Conservation (phyloP, 78 protist species). For the Creolimax fragrantissima region DNA sequence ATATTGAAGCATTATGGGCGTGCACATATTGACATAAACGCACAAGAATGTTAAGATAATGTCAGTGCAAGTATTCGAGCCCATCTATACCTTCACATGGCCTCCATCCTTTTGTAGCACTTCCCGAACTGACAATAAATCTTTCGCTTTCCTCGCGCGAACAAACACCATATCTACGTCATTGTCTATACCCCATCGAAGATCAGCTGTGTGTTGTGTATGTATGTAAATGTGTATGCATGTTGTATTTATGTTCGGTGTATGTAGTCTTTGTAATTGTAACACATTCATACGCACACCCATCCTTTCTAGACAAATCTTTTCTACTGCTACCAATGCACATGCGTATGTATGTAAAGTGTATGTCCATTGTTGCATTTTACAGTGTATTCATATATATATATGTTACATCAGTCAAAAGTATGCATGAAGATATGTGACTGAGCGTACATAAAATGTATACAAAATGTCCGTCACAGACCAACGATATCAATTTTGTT, state of each 20-base stretch:
- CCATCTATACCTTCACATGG: neutral
- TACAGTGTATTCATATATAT: neutral
- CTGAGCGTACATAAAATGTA: neutral
- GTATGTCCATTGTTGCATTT: no score
- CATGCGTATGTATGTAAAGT: no score
- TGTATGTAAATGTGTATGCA: neutral
- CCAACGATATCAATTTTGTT: no score
- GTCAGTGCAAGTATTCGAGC: no score
- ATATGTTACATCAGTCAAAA: neutral
- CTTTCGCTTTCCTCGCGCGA: neutral
- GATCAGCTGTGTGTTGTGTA: constrained; percentile 31
- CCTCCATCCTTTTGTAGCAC: neutral
- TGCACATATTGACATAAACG: constrained; percentile 23
- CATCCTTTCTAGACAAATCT: no score
- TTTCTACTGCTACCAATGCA: no score
- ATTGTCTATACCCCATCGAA: constrained; percentile 27
- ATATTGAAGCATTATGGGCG: constrained; percentile 62
- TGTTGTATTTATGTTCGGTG: no score
- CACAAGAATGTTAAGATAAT: no score
- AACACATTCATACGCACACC: no score
- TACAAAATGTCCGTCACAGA: no score
- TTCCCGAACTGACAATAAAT: neutral
- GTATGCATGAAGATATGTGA: neutral
- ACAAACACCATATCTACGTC: constrained; percentile 54
- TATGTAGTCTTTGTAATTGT: no score